A percentile compares a stretch with the other conserved stretches of the same genome.
Evolutionary conservation across 169 alveolate genomes (phyloP).

Genomic region (Babesia bigemina): DNA sequence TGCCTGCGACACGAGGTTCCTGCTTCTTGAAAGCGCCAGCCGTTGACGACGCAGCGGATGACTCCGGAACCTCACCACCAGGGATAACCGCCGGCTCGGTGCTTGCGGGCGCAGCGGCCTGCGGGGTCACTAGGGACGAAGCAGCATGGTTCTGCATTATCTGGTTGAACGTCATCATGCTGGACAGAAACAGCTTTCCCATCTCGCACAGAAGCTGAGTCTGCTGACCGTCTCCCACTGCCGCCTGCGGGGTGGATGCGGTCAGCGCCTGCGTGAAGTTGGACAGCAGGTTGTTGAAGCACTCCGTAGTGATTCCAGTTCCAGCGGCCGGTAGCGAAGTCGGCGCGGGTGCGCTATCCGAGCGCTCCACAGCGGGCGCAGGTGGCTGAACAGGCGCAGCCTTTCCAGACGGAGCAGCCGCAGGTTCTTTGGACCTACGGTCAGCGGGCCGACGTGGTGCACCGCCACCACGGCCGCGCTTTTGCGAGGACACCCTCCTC

Average conservation of each 20-base stretch:
- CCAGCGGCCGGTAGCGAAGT: not conserved
- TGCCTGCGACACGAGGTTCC: too few relatives aligned
- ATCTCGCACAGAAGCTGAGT: conserved; percentile 57
- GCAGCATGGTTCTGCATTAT: conserved; percentile 34
- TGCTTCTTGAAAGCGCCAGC: too few relatives aligned
- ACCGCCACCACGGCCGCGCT: not conserved
- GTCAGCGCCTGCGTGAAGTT: conserved; percentile 36
- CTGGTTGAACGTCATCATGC: conserved; percentile 62
- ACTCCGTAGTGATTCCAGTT: conserved; percentile 26
- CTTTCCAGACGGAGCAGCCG: not conserved
- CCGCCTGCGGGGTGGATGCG: not conserved
- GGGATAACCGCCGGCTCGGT: too few relatives aligned
- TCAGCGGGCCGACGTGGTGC: not conserved
- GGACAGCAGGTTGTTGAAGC: conserved; percentile 35
- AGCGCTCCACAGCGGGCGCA: not conserved
- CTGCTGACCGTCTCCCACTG: conserved; percentile 1
- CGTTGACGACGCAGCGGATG: too few relatives aligned
- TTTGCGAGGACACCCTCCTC: not conserved
- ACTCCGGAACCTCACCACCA: too few relatives aligned
- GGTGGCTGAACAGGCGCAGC: not conserved
- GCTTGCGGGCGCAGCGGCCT: conserved; percentile 1
- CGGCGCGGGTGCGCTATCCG: not conserved
- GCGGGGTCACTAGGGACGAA: not conserved
- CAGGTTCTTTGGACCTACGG: not conserved
- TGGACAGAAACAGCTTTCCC: conserved; percentile 62